A percentile compares a stretch with the other conserved stretches of the same genome.
phyloP scores from a whole-genome alignment of 2,329 filamentous ascomycete species.

The Paecilomyces variotii region DNA sequence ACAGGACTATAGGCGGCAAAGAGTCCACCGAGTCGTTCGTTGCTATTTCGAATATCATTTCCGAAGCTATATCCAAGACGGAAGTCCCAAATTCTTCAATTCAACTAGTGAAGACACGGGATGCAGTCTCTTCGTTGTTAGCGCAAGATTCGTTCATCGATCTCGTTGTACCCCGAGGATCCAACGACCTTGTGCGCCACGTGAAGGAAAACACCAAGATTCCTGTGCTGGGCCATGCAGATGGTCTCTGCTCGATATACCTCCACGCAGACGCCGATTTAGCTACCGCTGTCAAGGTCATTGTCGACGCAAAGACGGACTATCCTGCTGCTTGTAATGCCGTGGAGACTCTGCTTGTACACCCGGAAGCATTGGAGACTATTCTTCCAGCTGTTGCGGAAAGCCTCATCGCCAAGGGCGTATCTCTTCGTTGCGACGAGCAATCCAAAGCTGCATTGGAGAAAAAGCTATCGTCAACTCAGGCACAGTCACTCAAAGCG shows the following conservation, averaged over 20 bases:
- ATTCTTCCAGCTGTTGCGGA: slow-evolving; percentile 65
- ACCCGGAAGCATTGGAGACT: slow-evolving; percentile 59
- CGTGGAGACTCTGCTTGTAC: slow-evolving; percentile 82
- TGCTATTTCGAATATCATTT: slow-evolving; percentile 80
- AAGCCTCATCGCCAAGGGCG: slow-evolving; percentile 67
- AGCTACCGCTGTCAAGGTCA: slow-evolving; percentile 62
- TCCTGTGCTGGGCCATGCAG: slow-evolving; percentile 90
- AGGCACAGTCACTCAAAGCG: slow-evolving; percentile 50
- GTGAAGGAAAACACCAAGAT: slow-evolving; percentile 90
- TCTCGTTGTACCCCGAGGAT: slow-evolving; percentile 86
- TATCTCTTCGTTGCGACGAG: slow-evolving; percentile 72
- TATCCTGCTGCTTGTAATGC: slow-evolving; percentile 96
- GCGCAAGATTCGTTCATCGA: slow-evolving; percentile 82
- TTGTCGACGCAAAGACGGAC: slow-evolving; percentile 86
- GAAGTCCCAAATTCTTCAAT: slow-evolving; percentile 77
- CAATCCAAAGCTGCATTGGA: slow-evolving; percentile 57
- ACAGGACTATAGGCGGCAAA: slow-evolving; percentile 61
- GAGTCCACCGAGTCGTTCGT: slow-evolving; percentile 94
- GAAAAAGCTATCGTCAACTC: slow-evolving; percentile 35
- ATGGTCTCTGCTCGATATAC: slow-evolving; percentile 84
- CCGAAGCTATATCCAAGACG: slow-evolving; percentile 62
- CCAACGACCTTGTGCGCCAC: slow-evolving; percentile 80
- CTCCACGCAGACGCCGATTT: slow-evolving; percentile 70
- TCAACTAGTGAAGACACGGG: slow-evolving; percentile 87
- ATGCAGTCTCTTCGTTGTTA: slow-evolving; percentile 82